Evolutionary conservation across 805 yeast species (phyloP), one percentile per base, ranked within the genome.

Genomic region (Brettanomyces anomalus): DNA sequence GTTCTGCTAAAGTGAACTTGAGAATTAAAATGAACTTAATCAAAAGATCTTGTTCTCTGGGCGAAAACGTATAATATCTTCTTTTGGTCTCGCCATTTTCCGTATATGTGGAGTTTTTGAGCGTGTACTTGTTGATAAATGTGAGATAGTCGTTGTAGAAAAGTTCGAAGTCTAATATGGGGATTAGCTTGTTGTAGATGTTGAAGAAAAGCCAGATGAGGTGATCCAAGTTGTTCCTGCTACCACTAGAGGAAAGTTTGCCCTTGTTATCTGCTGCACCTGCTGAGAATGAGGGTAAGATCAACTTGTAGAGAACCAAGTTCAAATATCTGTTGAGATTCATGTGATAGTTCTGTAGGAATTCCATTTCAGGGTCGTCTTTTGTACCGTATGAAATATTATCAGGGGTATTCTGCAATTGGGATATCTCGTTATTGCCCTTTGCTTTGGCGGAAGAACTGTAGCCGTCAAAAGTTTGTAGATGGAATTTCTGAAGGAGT

Each of bases 71-170:
- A 43, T 60, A 60, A 45, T 60, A 61, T 37, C 54, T 52, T 46
- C 58, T 61, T 59, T 69, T 49, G 53, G 68, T 33, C 59, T 66
- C 72, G 53, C 72, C 57, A 64, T 62, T 56, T 61, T 73, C 51
- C 55, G 71, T 24, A 64, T 67, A 51, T 13, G 60, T 57, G 15
- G 64, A 56, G 14, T 51, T 48, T 35, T 55, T 53, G 5, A 54
- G 32, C 2, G 66, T 58, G 45, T 54, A 62, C 39, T 58, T 64
- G 51, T 68, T 68, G 51, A 67, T 65, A 37, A 76, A 64, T 39
- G 72, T 74, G 50, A 75, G 68, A 30, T 76, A 76, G 40, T 70
- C 68, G 49, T 68, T 70, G 69, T 74, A 75, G 48, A 76, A 75
- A 32, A 65, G 58, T 38, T 69, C 72, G 49, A 71, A 74, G 49